Evolutionary conservation across 371 early-diverging fungal species (phyloP).

Genomic region (Mortierella sp.): DNA sequence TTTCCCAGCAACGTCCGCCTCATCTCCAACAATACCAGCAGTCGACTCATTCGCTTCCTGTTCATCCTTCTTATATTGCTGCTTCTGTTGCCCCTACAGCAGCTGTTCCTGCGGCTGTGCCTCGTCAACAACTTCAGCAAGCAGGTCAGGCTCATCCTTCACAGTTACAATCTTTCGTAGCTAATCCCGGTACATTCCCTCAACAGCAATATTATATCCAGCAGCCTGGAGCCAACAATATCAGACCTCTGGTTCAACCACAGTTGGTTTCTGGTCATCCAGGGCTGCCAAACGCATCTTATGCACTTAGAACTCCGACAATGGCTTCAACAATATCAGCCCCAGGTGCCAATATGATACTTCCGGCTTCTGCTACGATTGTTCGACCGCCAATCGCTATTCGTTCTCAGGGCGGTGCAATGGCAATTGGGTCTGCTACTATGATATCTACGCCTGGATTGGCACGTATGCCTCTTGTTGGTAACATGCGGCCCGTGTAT

Average conservation of each 20-base stretch:
- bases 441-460: slow-evolving; percentile 31
- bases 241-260: neutral
- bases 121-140: neutral
- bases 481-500: slow-evolving; percentile 33
- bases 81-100: slow-evolving; percentile 1
- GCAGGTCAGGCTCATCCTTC: neutral
- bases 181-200: slow-evolving; percentile 4
- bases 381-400: slow-evolving; percentile 32
- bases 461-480: slow-evolving; percentile 27
- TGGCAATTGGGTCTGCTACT: slow-evolving; percentile 22
- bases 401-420: slow-evolving; percentile 24
- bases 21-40: slow-evolving; percentile 15
- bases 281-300: slow-evolving; percentile 2
- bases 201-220: slow-evolving; percentile 7
- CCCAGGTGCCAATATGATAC: slow-evolving; percentile 10
- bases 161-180: slow-evolving; percentile 6
- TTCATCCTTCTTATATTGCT: neutral
- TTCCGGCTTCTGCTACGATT: slow-evolving; percentile 13
- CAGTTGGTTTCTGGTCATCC: slow-evolving; percentile 5
- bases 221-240: neutral
- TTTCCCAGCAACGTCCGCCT: slow-evolving; percentile 11
- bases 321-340: slow-evolving; percentile 8
- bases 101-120: neutral
- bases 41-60: neutral
- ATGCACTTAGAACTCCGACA: slow-evolving; percentile 33